A percentile compares a stretch with the other conserved stretches of the same genome.
Evolutionary conservation across 805 yeast species (phyloP).

Genomic region (Kodamaea restingae): DNA sequence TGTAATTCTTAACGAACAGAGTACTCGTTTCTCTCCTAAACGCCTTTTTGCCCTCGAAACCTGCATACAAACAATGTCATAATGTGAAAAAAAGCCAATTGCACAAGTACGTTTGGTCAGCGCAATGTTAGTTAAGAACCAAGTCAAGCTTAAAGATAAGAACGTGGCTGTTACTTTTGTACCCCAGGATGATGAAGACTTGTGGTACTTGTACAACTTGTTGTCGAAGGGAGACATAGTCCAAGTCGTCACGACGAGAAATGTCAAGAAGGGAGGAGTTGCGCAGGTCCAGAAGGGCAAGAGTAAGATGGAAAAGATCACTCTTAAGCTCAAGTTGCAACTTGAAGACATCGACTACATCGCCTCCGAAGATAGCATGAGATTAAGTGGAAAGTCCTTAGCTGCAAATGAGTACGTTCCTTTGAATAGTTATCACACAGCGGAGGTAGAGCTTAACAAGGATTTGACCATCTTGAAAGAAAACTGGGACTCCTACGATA

Average conservation of each 20-base stretch:
- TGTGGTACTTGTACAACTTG: conserved; percentile 83
- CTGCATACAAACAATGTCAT: conserved; percentile 1
- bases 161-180: conserved; percentile 63
- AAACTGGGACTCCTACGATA: conserved; percentile 73
- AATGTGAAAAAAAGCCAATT: conserved; percentile 4
- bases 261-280: conserved; percentile 40
- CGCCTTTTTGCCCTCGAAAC: too few relatives aligned
- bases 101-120: not conserved
- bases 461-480: conserved; percentile 67
- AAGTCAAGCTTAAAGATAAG: conserved; percentile 41
- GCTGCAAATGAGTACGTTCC: conserved; percentile 73
- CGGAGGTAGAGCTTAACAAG: conserved; percentile 68
- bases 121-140: conserved; percentile 14
- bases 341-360: conserved; percentile 75
- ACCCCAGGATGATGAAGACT: conserved; percentile 88
- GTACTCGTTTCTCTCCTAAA: too few relatives aligned
- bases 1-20: too few relatives aligned
- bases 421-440: conserved; percentile 82
- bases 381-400: conserved; percentile 75
- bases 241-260: conserved; percentile 63
- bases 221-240: conserved; percentile 74
- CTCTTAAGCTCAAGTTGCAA: conserved; percentile 45
- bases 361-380: conserved; percentile 69
- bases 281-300: conserved; percentile 33
- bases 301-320: conserved; percentile 52